These are phyloP conservation scores for Trichosanthes cucumerina DNA, from an alignment of 306 rosid species.

Conservation along the genomic window DNA sequence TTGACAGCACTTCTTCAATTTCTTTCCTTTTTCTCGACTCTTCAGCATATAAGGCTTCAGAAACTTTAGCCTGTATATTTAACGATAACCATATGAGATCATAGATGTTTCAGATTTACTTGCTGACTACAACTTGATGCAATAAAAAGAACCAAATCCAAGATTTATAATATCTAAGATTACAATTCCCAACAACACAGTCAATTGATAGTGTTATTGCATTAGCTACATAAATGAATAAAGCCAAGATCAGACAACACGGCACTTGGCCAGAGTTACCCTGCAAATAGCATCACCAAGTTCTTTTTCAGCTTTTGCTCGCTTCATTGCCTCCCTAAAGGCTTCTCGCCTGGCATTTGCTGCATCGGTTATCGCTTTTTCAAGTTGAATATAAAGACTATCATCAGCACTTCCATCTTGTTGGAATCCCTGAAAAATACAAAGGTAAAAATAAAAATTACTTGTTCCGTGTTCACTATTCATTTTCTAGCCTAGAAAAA, in stretches of 20 bases:
- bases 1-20: conserved; percentile 38
- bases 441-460: neutral
- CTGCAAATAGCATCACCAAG: conserved; percentile 41
- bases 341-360: conserved; percentile 45
- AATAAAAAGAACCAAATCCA: neutral
- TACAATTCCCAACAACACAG: neutral
- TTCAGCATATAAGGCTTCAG: conserved; percentile 31
- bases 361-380: conserved; percentile 54
- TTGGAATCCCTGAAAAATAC: conserved; percentile 13
- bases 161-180: neutral
- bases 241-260: neutral
- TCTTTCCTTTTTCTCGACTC: conserved; percentile 52
- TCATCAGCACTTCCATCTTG: conserved; percentile 58
- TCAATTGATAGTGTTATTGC: neutral
- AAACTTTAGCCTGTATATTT: conserved; percentile 35
- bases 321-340: conserved; percentile 44
- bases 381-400: conserved; percentile 49
- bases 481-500: neutral
- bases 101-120: neutral
- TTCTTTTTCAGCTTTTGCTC: conserved; percentile 63
- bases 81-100: neutral
- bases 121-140: neutral
- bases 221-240: neutral
- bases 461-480: neutral
- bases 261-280: conserved; percentile 29